Percentiles rank a stretch among this genome's conserved stretches.
phyloP scores from a whole-genome alignment of 148 eudicot genomes.

The Fagopyrum tataricum region DNA sequence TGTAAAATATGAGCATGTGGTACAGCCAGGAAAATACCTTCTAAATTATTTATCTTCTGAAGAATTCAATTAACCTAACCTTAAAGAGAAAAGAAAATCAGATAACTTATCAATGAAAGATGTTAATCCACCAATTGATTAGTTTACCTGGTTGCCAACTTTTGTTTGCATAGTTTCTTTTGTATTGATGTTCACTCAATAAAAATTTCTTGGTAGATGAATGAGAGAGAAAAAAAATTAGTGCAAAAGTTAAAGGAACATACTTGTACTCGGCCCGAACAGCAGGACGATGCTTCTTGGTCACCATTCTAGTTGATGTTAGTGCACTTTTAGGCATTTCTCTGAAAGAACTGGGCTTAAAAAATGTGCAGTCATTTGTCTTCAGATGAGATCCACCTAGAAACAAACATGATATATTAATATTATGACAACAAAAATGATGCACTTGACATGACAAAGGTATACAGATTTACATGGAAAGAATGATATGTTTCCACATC shows the following conservation, averaged over 20 bases:
- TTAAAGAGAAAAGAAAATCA: neutral
- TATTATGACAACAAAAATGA: neutral
- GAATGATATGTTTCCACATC: too few relatives aligned
- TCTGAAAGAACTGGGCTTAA: neutral
- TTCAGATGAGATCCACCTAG: conserved; percentile 8
- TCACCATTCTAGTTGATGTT: neutral
- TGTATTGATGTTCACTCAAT: neutral
- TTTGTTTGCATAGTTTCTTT: neutral
- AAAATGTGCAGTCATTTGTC: conserved; percentile 9
- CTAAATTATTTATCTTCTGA: neutral
- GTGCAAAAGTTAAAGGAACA: neutral
- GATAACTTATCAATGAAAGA: neutral
- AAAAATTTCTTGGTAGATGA: neutral
- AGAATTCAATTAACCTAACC: neutral
- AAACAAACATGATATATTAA: neutral
- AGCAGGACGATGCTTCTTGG: conserved; percentile 6
- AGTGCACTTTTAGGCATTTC: neutral
- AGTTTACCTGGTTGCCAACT: neutral
- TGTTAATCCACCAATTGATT: neutral
- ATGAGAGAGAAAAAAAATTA: neutral
- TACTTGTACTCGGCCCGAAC: conserved; percentile 9
- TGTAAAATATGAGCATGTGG: neutral
- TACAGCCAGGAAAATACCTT: neutral
- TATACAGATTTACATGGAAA: neutral
- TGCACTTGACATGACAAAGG: neutral